Conservation (phyloP, 257 asterid species). For the Solanum tarapatanum region DNA sequence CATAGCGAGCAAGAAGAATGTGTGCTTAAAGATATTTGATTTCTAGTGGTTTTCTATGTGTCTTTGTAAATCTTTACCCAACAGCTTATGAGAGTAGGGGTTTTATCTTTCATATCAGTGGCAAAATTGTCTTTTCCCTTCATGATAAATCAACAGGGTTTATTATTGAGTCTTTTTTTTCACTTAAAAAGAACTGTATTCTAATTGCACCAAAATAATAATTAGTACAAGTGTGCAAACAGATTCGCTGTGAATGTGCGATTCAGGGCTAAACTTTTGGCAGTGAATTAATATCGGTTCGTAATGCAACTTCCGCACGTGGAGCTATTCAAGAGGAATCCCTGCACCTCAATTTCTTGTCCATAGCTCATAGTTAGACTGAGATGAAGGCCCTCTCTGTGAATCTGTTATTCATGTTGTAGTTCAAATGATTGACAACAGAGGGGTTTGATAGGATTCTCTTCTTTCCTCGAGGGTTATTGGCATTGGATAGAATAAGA, state of each 20-base stretch:
- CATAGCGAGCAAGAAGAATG: neutral
- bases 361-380: neutral
- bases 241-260: neutral
- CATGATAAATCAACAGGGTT: neutral
- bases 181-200: neutral
- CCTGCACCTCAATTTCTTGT: neutral
- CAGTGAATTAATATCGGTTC: neutral
- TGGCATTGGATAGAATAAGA: neutral
- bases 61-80: neutral
- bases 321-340: neutral
- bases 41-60: neutral
- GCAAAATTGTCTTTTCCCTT: neutral
- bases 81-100: neutral
- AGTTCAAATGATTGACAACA: neutral
- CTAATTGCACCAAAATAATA: neutral
- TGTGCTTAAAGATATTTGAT: neutral
- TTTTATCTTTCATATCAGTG: neutral
- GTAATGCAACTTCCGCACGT: neutral
- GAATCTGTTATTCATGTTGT: neutral
- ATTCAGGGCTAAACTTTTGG: neutral
- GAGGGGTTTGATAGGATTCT: neutral
- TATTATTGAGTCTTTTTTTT: neutral
- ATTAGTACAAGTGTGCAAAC: neutral
- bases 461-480: neutral
- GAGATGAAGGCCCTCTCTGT: neutral